phyloP scores from a whole-genome alignment of 2,329 filamentous ascomycete genomes.

The Endothia cerciana region DNA sequence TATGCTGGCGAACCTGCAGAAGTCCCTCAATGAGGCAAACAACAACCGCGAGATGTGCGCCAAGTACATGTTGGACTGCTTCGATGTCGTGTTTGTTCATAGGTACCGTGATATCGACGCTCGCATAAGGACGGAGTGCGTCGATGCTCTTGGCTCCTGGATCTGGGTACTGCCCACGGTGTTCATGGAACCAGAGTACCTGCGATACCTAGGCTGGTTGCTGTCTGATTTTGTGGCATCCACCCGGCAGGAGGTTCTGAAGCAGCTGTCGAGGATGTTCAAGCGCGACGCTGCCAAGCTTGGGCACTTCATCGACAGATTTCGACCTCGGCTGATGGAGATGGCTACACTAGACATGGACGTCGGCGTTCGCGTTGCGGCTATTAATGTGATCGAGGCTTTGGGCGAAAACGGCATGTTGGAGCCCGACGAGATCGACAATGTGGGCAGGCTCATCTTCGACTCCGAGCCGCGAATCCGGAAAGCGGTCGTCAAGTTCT shows the following conservation, averaged over 20 bases:
- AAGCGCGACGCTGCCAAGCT: constrained; percentile 80
- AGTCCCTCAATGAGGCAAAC: constrained; percentile 71
- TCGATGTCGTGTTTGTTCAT: constrained; percentile 92
- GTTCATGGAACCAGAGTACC: constrained; percentile 88
- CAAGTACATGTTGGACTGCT: constrained; percentile 78
- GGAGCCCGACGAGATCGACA: constrained; percentile 89
- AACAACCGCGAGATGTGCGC: constrained; percentile 71
- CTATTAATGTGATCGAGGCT: constrained; percentile 80
- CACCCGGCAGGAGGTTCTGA: constrained; percentile 83
- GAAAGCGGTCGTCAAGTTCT: constrained; percentile 88
- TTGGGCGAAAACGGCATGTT: constrained; percentile 84
- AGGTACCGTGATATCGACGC: constrained; percentile 93
- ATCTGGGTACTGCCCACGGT: constrained; percentile 81
- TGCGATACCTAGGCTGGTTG: constrained; percentile 95
- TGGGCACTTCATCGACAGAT: constrained; percentile 91
- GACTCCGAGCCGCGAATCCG: constrained; percentile 84
- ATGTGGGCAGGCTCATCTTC: constrained; percentile 84
- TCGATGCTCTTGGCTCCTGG: constrained; percentile 86
- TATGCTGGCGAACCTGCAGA: constrained; percentile 73
- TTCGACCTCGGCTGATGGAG: constrained; percentile 84
- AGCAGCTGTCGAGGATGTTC: constrained; percentile 80
- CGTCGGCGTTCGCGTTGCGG: constrained; percentile 74
- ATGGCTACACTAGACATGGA: constrained; percentile 90
- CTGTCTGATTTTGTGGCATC: constrained; percentile 78
- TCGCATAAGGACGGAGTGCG: constrained; percentile 85